Base-by-base conservation (phyloP, 129 eudicot species). In the Daucus carota region DNA sequence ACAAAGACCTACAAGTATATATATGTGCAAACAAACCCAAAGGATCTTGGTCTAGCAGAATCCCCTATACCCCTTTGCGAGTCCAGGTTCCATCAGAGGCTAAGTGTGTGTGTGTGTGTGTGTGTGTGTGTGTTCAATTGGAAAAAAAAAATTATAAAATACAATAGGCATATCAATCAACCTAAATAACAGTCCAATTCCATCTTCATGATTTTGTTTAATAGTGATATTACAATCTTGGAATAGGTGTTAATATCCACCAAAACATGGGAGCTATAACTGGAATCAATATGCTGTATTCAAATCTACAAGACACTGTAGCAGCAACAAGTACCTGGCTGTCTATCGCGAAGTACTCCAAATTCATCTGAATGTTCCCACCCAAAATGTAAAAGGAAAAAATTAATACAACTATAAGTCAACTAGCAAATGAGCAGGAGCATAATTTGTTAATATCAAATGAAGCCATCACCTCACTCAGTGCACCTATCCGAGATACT, bases 301-400 rank as follows among this genome's bases (percentile, higher is more conserved):
- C 16, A 70, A 20, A 38, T 15, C 13, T 41, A 13, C 65, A n/a
- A n/a, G 65, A 26, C 15, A 24, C 10, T 9, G 74, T 40, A 70
- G 50, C 50, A 59, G 74, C 36, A 77, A 73, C 28, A 52, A 31
- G 66, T 84, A 93, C 98, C 97, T 94, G 98, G 78, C 92, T 94
- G 84, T 94, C 98, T 79, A 94, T 79, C 68, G 98, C 91, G 75
- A 94, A 87, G 81, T 88, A 94, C 84, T 94, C 98, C 97, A 94
- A 83, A 82, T 94, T 94, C 97, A 94, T 91, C 98, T 94, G 97
- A 86, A 90, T 46, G 76, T 75, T 80, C 57, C 70, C 73, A 50
- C 41, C 80, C 41, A 60, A 82, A 74, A 71, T 66, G 57, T 26
- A 12, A 17, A 47, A 54, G 42, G 29, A 24, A 72, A 42, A 72